Evolutionary conservation across 257 asterid species (phyloP).

Genomic region (Linderniella brevidens): DNA sequence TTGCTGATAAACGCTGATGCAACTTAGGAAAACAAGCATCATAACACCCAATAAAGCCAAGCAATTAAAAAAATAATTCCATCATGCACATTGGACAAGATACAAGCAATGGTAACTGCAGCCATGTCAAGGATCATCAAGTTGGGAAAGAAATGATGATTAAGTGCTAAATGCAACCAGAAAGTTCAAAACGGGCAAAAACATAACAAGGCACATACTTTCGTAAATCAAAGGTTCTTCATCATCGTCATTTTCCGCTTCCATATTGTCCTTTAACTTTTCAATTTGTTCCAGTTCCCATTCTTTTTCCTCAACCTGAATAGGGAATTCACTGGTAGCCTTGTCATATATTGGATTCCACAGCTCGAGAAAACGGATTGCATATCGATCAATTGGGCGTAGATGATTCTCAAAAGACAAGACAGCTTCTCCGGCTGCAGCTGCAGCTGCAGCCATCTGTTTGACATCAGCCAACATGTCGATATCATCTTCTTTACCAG

Average conservation of each 20-base stretch:
- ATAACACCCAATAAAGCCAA: too few relatives aligned
- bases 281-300: constrained; percentile 98
- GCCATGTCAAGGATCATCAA: too few relatives aligned
- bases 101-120: too few relatives aligned
- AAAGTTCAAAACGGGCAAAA: background rate
- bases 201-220: constrained; percentile 36
- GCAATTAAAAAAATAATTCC: too few relatives aligned
- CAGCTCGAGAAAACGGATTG: constrained; percentile 67
- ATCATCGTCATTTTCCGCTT: constrained; percentile 94
- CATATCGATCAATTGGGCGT: constrained; percentile 92
- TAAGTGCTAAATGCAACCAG: too few relatives aligned
- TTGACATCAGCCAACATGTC: constrained; percentile 95
- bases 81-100: too few relatives aligned
- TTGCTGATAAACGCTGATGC: too few relatives aligned
- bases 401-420: constrained; percentile 74
- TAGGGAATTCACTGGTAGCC: constrained; percentile 38
- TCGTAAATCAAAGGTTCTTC: constrained; percentile 93
- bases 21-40: too few relatives aligned
- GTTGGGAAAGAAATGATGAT: too few relatives aligned
- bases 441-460: constrained; percentile 98
- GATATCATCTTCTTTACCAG: constrained; percentile 63
- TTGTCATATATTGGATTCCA: constrained; percentile 95
- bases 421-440: constrained; percentile 74
- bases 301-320: constrained; percentile 63
- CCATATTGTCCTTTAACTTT: constrained; percentile 97